Evolutionary conservation across 805 yeast genomes (phyloP), one percentile per base, ranked within the genome.

Genomic region (Zygosaccharomyces kombuchaensis): DNA sequence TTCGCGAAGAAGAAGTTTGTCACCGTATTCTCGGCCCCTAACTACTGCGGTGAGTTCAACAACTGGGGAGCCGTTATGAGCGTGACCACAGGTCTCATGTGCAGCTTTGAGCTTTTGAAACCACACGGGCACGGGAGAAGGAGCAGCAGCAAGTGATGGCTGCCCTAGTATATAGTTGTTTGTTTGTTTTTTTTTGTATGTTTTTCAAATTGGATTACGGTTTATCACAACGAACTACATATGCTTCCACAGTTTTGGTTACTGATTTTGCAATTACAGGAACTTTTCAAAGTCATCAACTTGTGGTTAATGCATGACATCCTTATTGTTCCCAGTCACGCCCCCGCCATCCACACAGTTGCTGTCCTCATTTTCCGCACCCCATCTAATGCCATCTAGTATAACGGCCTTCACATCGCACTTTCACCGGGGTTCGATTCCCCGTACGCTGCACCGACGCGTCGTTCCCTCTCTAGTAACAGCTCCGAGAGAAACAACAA

Each of bases 11-110:
- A 87, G 54, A 82, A 80, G 59, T 70, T 86, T 46, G 93, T 86
- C 1, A 86, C 95, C 1, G 78, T 86, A 1, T 86, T 86, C 56
- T 76, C 82, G 52, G 95, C 93, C 3, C 95, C 95, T 4, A 86
- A 86, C 61, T 86, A 86, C 58, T 83, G 90, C 68, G 90, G 90
- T 7, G 89, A 83, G 60, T 83, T 83, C 65, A 80, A 82, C 55
- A 83, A 83, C 58, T 83, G 82, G 78, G 90, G 90, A 12, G 89
- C 89, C 2, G 82, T 83, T 14, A 81, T 83, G 87, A 76, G 80
- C 57, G 87, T 83, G 17, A 82, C 81, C 53, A 80, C 80, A 49
- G 75, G 75, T 21, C 67, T 83, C 55, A 78, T 81, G 67, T 83
- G 90, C 57, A 79, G 85, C 32, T 83, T 83, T 65, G 89, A 83